These are phyloP conservation scores for Cryptosporidium felis DNA, from an alignment of 169 alveolate genomes.

Conservation along the genomic window DNA sequence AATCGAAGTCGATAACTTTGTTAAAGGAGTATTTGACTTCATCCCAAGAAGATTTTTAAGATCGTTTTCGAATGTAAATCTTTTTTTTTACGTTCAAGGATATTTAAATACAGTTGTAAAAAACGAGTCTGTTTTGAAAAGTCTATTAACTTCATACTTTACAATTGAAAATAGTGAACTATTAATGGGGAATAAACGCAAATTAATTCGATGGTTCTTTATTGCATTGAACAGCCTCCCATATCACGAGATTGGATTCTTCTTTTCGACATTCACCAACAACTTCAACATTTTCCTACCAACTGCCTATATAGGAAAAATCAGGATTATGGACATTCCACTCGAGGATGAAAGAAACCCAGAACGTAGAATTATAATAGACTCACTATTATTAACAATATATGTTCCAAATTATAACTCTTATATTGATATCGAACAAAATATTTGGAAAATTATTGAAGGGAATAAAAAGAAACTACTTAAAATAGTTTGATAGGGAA, in stretches of 20 bases:
- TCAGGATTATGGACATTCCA: constrained; percentile 38
- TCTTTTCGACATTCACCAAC: constrained; percentile 6
- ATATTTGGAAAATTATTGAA: constrained; percentile 6
- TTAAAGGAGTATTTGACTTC: constrained; percentile 29
- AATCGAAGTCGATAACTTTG: constrained; percentile 16
- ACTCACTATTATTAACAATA: not conserved
- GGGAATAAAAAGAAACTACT: not conserved
- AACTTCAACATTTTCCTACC: constrained; percentile 17
- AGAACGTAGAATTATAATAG: constrained; percentile 11
- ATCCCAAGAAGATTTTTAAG: constrained; percentile 54
- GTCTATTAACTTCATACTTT: not conserved
- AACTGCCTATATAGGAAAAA: constrained; percentile 40
- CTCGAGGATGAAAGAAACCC: not conserved
- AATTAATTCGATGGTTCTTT: not conserved
- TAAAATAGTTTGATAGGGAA: not conserved
- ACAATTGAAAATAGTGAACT: constrained; percentile 24
- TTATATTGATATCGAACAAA: not conserved
- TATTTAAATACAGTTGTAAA: not conserved
- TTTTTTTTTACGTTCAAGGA: constrained; percentile 12
- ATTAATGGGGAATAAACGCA: constrained; percentile 1
- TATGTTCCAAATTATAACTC: constrained; percentile 38
- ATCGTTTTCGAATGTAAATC: not conserved
- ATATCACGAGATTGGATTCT: constrained; percentile 14
- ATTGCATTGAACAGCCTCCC: constrained; percentile 18
- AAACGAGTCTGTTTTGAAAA: not conserved